A percentile compares a stretch with the other conserved stretches of the same genome.
Evolutionary conservation across 2,329 filamentous ascomycete species (phyloP).

Genomic region (Zymoseptoria brevis): DNA sequence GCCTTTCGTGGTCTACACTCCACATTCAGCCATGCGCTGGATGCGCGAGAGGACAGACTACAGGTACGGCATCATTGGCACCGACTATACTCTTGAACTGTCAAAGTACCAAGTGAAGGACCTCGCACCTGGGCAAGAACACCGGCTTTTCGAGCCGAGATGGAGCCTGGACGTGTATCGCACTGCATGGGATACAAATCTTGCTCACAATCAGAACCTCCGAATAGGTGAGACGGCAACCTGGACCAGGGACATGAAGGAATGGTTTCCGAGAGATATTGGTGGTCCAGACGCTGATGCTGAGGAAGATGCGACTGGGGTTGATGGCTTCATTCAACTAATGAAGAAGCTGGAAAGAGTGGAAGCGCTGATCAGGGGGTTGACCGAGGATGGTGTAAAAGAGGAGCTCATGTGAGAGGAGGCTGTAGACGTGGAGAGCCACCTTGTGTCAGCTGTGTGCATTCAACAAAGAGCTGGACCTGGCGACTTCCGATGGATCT

Average conservation of each 20-base stretch:
- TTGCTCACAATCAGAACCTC: slow-evolving; percentile 24
- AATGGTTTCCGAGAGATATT: slow-evolving; percentile 26
- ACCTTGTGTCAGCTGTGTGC: not conserved
- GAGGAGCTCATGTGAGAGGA: not conserved
- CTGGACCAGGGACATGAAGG: slow-evolving; percentile 23
- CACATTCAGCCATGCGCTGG: slow-evolving; percentile 2
- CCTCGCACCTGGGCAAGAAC: slow-evolving; percentile 2
- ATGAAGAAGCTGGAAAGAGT: slow-evolving; percentile 22
- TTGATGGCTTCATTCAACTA: slow-evolving; percentile 23
- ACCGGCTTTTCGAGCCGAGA: slow-evolving; percentile 17
- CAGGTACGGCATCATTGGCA: slow-evolving; percentile 19
- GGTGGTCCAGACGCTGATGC: slow-evolving; percentile 1
- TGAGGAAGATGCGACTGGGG: slow-evolving; percentile 4
- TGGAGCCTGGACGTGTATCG: slow-evolving; percentile 26
- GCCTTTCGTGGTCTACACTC: slow-evolving; percentile 2
- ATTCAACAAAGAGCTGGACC: not conserved
- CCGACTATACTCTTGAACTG: slow-evolving; percentile 26
- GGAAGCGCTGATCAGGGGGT: slow-evolving; percentile 11
- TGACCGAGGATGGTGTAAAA: not conserved
- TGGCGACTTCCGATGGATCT: not conserved
- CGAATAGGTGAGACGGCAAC: slow-evolving; percentile 19
- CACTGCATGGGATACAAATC: slow-evolving; percentile 22
- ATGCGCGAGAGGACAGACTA: slow-evolving; percentile 23
- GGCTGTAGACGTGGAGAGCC: not conserved
- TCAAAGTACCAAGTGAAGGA: slow-evolving; percentile 22